These are phyloP conservation scores for Hymenoscyphus scutula DNA, from an alignment of 2,329 filamentous ascomycete genomes.

Conservation along the genomic window DNA sequence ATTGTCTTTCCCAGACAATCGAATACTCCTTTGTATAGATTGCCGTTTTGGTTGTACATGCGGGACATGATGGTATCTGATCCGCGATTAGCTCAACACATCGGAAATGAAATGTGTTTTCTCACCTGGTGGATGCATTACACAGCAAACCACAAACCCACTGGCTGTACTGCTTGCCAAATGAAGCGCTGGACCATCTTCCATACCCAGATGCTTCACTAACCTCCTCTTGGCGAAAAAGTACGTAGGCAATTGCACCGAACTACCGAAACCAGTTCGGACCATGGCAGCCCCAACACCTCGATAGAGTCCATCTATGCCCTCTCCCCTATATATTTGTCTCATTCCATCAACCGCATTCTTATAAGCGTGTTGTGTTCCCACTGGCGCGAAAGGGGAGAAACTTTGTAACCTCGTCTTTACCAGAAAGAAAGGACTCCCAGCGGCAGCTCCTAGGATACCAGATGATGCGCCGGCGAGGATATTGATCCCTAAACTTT, in stretches of 20 bases:
- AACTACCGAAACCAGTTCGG: constrained; percentile 90
- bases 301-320: constrained; percentile 78
- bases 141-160: constrained; percentile 93
- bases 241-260: constrained; percentile 94
- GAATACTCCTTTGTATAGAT: constrained; percentile 89
- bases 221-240: constrained; percentile 93
- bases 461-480: constrained; percentile 87
- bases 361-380: constrained; percentile 91
- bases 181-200: constrained; percentile 87
- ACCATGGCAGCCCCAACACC: constrained; percentile 94
- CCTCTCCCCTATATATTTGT: constrained; percentile 76
- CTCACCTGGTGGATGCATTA: constrained; percentile 94
- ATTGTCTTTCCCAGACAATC: constrained; percentile 92
- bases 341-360: constrained; percentile 80
- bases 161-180: constrained; percentile 84
- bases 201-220: constrained; percentile 78
- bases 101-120: constrained; percentile 14
- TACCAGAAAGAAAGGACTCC: constrained; percentile 95
- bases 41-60: constrained; percentile 98
- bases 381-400: constrained; percentile 88
- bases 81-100: constrained; percentile 15
- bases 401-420: constrained; percentile 95
- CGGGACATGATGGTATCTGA: constrained; percentile 95
- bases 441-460: constrained; percentile 86
- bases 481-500: constrained; percentile 89